Evolutionary conservation across 225 moss, liverwort and hornwort genomes (phyloP).

Genomic region (Pseudoscleropodium purum): DNA sequence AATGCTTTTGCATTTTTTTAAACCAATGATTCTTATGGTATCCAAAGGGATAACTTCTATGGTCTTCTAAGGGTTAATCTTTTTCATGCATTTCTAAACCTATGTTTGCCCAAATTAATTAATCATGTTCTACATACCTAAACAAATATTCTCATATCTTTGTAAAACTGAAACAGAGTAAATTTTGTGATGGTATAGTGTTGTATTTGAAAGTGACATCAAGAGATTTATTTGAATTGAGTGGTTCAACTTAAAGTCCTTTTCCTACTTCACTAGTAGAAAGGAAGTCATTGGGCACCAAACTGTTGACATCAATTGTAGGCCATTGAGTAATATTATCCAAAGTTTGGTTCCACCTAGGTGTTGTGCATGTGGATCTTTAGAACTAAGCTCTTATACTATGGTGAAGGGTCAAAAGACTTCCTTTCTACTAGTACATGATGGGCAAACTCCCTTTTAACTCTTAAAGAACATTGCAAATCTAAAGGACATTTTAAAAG

Average conservation of each 20-base stretch:
- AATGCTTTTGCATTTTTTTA: too few species aligned
- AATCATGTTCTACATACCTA: too few species aligned
- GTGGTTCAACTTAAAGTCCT: rapidly evolving
- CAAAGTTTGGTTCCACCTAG: not conserved
- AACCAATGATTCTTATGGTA: too few species aligned
- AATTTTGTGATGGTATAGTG: not conserved
- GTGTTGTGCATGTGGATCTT: not conserved
- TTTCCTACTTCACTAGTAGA: too few species aligned
- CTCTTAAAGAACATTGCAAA: too few species aligned
- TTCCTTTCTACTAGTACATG: not conserved
- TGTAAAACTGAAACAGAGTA: not conserved
- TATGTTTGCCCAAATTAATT: too few species aligned
- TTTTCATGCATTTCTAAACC: too few species aligned
- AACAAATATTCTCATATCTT: not conserved
- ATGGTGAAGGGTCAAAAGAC: not conserved
- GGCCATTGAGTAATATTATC: not conserved
- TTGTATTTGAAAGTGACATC: not conserved
- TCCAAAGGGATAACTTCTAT: too few species aligned
- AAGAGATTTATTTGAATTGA: too few species aligned
- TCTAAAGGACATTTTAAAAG: rapidly evolving
- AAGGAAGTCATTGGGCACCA: too few species aligned
- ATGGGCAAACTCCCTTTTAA: rapidly evolving
- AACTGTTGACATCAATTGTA: not conserved
- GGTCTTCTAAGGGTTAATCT: too few species aligned
- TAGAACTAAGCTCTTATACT: not conserved